phyloP scores from a whole-genome alignment of 352 stramenopile species.

The Globisporangium cederbergense region DNA sequence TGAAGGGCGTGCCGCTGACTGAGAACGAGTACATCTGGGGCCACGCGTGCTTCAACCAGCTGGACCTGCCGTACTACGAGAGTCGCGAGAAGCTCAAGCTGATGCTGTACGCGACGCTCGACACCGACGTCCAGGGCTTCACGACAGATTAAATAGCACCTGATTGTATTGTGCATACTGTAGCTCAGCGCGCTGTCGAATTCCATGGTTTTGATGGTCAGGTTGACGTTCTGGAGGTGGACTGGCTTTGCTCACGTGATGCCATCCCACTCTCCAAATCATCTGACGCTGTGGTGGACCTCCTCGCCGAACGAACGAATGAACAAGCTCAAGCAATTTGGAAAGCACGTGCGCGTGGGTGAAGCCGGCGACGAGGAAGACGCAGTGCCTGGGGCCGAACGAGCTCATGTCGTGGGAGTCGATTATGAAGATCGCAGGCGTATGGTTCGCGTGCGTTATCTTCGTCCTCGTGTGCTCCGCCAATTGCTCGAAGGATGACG shows the following conservation, averaged over 20 bases:
- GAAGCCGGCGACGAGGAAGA: too few species aligned
- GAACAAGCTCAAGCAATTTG: too few species aligned
- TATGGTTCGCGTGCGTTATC: not conserved
- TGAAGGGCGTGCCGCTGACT: not conserved
- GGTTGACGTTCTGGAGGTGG: not conserved
- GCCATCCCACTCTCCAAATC: not conserved
- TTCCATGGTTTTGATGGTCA: too few species aligned
- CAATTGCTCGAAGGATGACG: not conserved
- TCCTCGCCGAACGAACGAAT: too few species aligned
- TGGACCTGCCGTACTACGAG: not conserved
- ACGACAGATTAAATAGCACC: not conserved
- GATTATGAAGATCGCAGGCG: not conserved
- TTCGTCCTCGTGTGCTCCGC: not conserved
- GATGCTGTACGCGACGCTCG: not conserved
- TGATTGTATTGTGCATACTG: too few species aligned
- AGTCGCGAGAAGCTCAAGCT: not conserved
- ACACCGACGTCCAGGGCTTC: not conserved
- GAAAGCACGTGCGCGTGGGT: too few species aligned
- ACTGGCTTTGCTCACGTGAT: not conserved
- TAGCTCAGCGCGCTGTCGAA: too few species aligned
- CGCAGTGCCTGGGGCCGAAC: too few species aligned
- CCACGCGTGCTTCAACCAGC: conserved; percentile 4
- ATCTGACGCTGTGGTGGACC: too few species aligned
- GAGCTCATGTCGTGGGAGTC: not conserved
- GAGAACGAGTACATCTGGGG: not conserved